Percentiles rank a stretch among this genome's conserved stretches.
These are phyloP conservation scores for Aureobasidium leucospermi DNA, from an alignment of 2,329 filamentous ascomycete genomes.

Conservation along the genomic window DNA sequence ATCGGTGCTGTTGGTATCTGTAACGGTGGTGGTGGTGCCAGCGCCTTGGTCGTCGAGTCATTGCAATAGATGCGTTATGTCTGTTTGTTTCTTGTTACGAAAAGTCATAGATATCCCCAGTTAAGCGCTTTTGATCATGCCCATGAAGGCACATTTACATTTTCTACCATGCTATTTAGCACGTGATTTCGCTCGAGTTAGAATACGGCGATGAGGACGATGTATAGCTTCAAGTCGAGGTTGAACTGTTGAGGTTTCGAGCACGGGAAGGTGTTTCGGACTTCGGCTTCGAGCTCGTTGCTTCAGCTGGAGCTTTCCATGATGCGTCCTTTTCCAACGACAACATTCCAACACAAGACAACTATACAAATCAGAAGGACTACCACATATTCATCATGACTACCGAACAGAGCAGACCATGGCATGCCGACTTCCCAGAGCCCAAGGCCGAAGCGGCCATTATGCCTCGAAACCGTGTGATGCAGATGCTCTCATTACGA, in stretches of 20 bases:
- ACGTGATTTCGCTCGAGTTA: neutral
- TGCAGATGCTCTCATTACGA: slow-evolving; percentile 29
- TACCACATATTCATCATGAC: neutral
- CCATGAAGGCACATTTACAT: slow-evolving; percentile 2
- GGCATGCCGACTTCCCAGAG: slow-evolving; percentile 37
- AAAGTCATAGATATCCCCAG: slow-evolving; percentile 13
- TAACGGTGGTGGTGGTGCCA: slow-evolving; percentile 95
- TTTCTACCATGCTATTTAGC: neutral
- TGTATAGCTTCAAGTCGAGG: neutral
- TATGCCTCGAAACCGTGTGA: slow-evolving; percentile 31
- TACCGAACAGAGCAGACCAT: slow-evolving; percentile 20
- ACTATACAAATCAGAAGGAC: neutral
- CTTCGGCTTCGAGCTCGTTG: neutral
- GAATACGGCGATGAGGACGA: neutral
- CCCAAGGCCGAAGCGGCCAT: slow-evolving; percentile 31
- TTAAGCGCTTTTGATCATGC: slow-evolving; percentile 12
- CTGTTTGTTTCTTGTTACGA: slow-evolving; percentile 13
- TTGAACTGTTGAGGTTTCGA: neutral
- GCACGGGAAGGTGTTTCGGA: neutral
- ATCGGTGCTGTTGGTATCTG: slow-evolving; percentile 92
- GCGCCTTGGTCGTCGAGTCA: slow-evolving; percentile 79
- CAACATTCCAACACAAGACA: neutral
- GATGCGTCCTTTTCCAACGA: neutral
- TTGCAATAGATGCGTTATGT: slow-evolving; percentile 17
- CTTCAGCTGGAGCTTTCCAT: neutral